Percentiles rank a stretch among this genome's conserved stretches.
Evolutionary conservation across 2,329 filamentous ascomycete species (phyloP).

Genomic region (Pestalotiopsis sp.): DNA sequence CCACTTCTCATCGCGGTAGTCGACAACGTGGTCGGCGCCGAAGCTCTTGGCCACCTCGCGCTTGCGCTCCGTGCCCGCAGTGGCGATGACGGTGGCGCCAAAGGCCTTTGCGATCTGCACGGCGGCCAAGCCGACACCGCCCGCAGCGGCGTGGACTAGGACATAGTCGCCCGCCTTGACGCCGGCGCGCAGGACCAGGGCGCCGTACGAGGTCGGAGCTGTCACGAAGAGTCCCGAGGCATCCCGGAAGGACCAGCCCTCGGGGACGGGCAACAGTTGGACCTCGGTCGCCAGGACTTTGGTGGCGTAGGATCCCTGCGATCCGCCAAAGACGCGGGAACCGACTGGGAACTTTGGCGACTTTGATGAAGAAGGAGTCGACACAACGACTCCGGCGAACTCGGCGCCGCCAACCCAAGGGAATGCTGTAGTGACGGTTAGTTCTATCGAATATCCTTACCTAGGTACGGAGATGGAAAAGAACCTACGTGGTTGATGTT

Average conservation of each 20-base stretch:
- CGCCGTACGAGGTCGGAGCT: conserved; percentile 86
- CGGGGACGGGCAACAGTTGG: conserved; percentile 72
- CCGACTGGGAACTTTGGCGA: conserved; percentile 70
- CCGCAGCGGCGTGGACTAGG: conserved; percentile 88
- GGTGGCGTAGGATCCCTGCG: conserved; percentile 85
- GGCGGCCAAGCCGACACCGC: conserved; percentile 87
- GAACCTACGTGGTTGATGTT: conserved; percentile 73
- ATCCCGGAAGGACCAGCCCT: conserved; percentile 81
- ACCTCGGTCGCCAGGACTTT: conserved; percentile 69
- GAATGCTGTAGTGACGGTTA: conserved; percentile 52
- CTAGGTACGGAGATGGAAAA: background rate
- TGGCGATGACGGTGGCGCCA: conserved; percentile 91
- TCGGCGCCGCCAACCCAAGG: conserved; percentile 88
- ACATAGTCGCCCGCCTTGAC: conserved; percentile 83
- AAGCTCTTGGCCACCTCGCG: conserved; percentile 76
- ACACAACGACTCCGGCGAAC: conserved; percentile 78
- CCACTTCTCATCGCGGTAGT: conserved; percentile 71
- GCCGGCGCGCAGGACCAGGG: conserved; percentile 75
- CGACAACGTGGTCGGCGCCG: conserved; percentile 81
- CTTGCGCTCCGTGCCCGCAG: conserved; percentile 80
- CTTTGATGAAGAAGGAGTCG: conserved; percentile 57
- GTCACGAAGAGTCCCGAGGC: conserved; percentile 91
- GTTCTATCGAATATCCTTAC: background rate
- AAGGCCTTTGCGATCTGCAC: conserved; percentile 93
- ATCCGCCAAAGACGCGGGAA: conserved; percentile 82